These are phyloP conservation scores for Lactarius trivialis DNA, from an alignment of 768 basidiomycete species.

Conservation along the genomic window DNA sequence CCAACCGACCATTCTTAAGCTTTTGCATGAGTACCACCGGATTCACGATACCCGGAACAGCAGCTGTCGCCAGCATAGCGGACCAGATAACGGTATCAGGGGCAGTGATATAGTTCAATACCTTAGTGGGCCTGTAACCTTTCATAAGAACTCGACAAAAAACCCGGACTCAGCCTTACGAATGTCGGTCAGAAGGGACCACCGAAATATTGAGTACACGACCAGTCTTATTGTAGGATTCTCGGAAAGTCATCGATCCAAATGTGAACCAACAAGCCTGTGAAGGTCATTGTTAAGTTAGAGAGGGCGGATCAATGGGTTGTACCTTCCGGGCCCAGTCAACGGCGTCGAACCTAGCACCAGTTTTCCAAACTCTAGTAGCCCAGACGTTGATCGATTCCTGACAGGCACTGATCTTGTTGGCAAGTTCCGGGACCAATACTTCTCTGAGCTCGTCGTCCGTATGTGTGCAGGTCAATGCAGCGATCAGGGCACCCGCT, in stretches of 20 bases:
- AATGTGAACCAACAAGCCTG: conserved; percentile 86
- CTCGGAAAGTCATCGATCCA: conserved; percentile 91
- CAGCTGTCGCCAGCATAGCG: conserved; percentile 80
- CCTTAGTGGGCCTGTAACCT: conserved; percentile 74
- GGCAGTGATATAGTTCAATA: conserved; percentile 94
- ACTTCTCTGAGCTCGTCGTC: conserved; percentile 77
- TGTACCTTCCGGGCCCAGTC: conserved; percentile 83
- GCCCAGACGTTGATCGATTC: conserved; percentile 69
- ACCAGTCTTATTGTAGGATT: conserved; percentile 90
- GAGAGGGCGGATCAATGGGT: conserved; percentile 2
- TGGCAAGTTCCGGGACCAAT: conserved; percentile 77
- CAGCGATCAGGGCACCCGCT: conserved; percentile 77
- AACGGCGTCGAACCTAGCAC: conserved; percentile 91
- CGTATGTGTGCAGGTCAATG: conserved; percentile 78
- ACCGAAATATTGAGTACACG: conserved; percentile 92
- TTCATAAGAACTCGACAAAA: conserved; percentile 8
- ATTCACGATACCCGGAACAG: conserved; percentile 92
- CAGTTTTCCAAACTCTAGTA: conserved; percentile 71
- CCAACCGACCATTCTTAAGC: conserved; percentile 64
- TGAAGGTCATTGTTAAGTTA: not conserved
- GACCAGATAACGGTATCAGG: conserved; percentile 87
- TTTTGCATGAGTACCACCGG: conserved; percentile 96
- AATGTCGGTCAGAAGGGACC: conserved; percentile 84
- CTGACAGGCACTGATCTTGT: conserved; percentile 75
- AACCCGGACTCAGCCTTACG: conserved; percentile 37